Conservation (phyloP, 2,329 filamentous ascomycete species). For the Fusarium keratoplasticum region DNA sequence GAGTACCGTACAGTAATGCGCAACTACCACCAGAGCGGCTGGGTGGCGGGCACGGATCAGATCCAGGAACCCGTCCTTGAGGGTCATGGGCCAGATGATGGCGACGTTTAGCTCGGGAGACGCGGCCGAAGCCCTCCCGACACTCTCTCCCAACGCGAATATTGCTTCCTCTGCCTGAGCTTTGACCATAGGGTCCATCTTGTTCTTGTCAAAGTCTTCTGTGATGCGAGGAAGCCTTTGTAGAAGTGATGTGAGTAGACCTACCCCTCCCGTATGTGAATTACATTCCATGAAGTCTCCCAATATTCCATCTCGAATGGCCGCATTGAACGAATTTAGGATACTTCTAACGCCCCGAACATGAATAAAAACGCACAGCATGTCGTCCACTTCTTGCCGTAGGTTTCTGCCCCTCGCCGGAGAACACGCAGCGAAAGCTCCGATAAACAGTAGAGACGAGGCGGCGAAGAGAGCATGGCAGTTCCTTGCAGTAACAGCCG, state of each 20-base stretch:
- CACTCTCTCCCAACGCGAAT: not conserved
- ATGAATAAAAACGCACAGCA: not conserved
- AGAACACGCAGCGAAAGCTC: not conserved
- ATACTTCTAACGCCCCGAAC: not conserved
- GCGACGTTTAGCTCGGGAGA: conserved; percentile 10
- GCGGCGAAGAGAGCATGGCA: conserved; percentile 15
- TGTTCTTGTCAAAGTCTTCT: not conserved
- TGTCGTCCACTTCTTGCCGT: not conserved
- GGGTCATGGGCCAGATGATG: conserved; percentile 8
- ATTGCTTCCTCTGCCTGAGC: not conserved
- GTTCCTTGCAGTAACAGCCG: not conserved
- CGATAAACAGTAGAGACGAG: conserved; percentile 9
- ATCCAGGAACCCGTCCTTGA: conserved; percentile 3
- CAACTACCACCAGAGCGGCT: not conserved
- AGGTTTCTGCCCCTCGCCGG: not conserved
- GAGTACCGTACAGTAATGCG: conserved; percentile 10
- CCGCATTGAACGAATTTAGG: not conserved
- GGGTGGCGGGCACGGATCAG: not conserved
- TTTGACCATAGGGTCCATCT: not conserved
- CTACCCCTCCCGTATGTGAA: not conserved
- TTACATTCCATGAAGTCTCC: conserved; percentile 8
- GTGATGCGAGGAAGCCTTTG: not conserved
- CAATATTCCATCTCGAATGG: not conserved
- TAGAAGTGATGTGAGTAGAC: not conserved
- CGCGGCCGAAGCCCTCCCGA: not conserved